Evolutionary conservation across 139 green algal genomes (phyloP), one percentile per base, ranked within the genome.

Genomic region (Chlamydomonas schloesseri): DNA sequence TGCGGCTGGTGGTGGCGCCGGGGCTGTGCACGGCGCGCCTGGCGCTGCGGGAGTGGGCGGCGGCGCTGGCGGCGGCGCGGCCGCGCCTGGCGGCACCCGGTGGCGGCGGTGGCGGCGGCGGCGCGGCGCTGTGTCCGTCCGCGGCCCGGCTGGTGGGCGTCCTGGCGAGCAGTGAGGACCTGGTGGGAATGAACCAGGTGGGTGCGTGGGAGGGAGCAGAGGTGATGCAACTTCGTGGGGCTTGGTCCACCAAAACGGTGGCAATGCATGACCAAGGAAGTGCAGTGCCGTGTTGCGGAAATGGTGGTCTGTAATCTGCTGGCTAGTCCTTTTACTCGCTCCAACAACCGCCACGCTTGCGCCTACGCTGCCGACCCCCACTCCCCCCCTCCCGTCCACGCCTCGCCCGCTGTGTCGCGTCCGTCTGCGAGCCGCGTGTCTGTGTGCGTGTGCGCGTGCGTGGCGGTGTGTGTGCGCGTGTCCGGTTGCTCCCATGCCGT

Each of bases 181-280:
- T 88, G 69, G 1, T n/a, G 28, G 65, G 60, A 29, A 73, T 88
- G 82, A 88, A 88, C 60, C 34, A 88, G 82, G 82, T 88, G 57
- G 4, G 50, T 46, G 21, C 37, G 46, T 23, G 33, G 15, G 29
- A 18, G 29, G 50, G 15, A 11, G 73, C 29, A 50, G 31, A 10
- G 50, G 46, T 9, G 46, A 26, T 15, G 47, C 36, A 33, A 36
- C 2, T 20, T 2, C 24, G 36, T 14, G 23, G 18, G 67, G 17
- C 8, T 6, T 37, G 67, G 67, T 46, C 31, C 11, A 47, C 3
- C 24, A 9, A 20, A 29, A 33, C 17, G n/a, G 64, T 4, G 64
- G 26, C 37, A 17, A n/a, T n/a, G n/a, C n/a, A n/a, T n/a, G n/a
- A n/a, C n/a, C n/a, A n/a, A n/a, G n/a, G n/a, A n/a, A n/a, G n/a